A percentile compares a stretch with the other conserved stretches of the same genome.
phyloP scores from a whole-genome alignment of 495 filamentous ascomycete species.

The Cudoniella acicularis region DNA sequence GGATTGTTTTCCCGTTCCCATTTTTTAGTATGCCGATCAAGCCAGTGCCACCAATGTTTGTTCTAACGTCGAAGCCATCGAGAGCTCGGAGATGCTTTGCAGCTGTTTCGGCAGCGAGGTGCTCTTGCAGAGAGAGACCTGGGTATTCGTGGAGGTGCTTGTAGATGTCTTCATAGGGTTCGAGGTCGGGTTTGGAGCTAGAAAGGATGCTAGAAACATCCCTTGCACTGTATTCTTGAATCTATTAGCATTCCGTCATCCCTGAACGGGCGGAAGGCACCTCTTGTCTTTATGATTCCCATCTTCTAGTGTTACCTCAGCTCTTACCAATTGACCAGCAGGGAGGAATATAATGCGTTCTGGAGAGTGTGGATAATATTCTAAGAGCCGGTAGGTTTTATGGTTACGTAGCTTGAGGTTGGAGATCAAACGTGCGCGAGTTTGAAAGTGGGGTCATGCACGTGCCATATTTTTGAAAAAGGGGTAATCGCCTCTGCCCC shows the following conservation, averaged over 20 bases:
- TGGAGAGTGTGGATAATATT: not conserved
- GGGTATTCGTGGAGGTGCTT: constrained; percentile 44
- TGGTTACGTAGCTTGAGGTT: not conserved
- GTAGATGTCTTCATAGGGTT: constrained; percentile 41
- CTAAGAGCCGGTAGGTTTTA: not conserved
- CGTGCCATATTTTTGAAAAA: too few species aligned
- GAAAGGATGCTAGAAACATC: not conserved
- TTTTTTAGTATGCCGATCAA: constrained; percentile 54
- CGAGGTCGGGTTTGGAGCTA: constrained; percentile 16
- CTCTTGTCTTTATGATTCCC: not conserved
- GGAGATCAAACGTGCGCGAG: too few species aligned
- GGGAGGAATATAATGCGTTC: not conserved
- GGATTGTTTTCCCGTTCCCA: constrained; percentile 47
- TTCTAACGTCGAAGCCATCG: constrained; percentile 41
- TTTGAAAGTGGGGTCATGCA: too few species aligned
- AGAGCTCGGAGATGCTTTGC: constrained; percentile 33
- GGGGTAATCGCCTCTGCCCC: too few species aligned
- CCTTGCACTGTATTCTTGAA: not conserved
- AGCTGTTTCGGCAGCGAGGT: constrained; percentile 38
- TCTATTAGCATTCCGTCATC: too few species aligned
- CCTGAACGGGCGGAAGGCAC: too few species aligned
- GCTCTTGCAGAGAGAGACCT: constrained; percentile 50
- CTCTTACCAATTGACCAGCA: not conserved
- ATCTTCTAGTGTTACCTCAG: too few species aligned
- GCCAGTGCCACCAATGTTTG: constrained; percentile 54